Base-by-base conservation (phyloP, 2,329 filamentous ascomycete genomes). In the Daldinia sp. region DNA sequence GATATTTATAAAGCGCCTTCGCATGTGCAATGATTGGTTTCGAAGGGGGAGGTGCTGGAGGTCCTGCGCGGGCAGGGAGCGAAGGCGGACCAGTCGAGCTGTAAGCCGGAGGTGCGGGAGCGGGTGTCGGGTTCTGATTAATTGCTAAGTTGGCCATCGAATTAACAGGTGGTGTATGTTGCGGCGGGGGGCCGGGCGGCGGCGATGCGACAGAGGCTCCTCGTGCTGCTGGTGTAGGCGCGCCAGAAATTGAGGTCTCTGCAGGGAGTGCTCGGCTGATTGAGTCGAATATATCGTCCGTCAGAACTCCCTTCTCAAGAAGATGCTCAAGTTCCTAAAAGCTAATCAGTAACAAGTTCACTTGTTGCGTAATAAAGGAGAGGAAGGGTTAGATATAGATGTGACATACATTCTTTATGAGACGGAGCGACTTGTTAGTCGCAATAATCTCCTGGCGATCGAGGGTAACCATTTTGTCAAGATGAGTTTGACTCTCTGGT, bases 301-400 rank as follows among this genome's bases (percentile, higher is more conserved):
- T 89, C 79, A 98, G 93, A 77, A 94, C 86, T 73, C 90, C 90
- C 76, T 92, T 89, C 79, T 97, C 94, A 73, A 93, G 88, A 68
- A 98, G 92, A 74, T 90, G 92, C 81, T 97, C 94, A 68, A 98
- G 92, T 83, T 98, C 94, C 94, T 97, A 73, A 20, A n/a, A 13
- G 30, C n/a, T 59, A 35, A 44, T 71, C 26, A 70, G 57, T 39
- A 51, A 63, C 37, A 51, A 48, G 53, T 28, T 4, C 26, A 46
- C 3, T 44, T 10, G 4, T 30, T 23, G 20, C 6, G 23, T 46
- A 30, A 28, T n/a, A 7, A 10, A 46, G 39, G 33, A 35, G 7
- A 35, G 5, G 26, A 58, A 46, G 9, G 23, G 1, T 23, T 20
- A 15, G 28, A 35, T 35, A 12, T 26, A 46, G 12, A 42, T 20